A percentile compares a stretch with the other conserved stretches of the same genome.
phyloP scores from a whole-genome alignment of 305 asterid genomes.

The Fraxinus floribunda region DNA sequence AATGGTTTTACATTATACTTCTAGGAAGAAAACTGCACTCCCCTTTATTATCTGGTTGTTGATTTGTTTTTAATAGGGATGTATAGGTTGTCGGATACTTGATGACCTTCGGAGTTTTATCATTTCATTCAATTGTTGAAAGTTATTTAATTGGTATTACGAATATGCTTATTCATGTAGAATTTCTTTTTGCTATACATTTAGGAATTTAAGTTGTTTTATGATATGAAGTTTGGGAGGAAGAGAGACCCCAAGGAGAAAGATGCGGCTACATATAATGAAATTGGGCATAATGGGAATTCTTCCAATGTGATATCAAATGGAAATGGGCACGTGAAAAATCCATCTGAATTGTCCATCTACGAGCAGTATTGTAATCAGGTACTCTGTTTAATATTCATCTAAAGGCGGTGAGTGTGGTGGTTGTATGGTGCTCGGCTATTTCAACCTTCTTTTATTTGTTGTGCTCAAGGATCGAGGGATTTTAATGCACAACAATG shows the following conservation, averaged over 20 bases:
- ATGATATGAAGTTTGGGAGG: constrained; percentile 94
- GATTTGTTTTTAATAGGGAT: constrained; percentile 4
- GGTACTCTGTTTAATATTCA: constrained; percentile 40
- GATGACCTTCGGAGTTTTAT: constrained; percentile 1
- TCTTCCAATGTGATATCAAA: constrained; percentile 34
- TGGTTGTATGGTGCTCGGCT: constrained; percentile 15
- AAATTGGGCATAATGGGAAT: constrained; percentile 31
- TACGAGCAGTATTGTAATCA: constrained; percentile 66
- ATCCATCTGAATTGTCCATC: constrained; percentile 65
- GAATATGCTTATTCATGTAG: constrained; percentile 35
- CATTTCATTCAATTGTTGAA: constrained; percentile 14
- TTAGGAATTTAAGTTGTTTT: constrained; percentile 87
- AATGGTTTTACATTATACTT: background rate
- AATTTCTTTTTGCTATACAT: constrained; percentile 33
- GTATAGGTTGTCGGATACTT: background rate
- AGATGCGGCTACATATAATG: constrained; percentile 41
- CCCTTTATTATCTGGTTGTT: background rate
- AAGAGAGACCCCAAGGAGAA: constrained; percentile 47
- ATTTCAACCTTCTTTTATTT: constrained; percentile 17
- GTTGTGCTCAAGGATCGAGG: constrained; percentile 49
- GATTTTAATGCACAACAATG: constrained; percentile 41
- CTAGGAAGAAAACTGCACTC: background rate
- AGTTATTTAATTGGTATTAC: constrained; percentile 15
- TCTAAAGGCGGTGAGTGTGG: constrained; percentile 1
- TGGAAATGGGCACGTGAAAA: constrained; percentile 46